Base-by-base conservation (phyloP, 495 filamentous ascomycete genomes). In the Friedmanniomyces simplex region DNA sequence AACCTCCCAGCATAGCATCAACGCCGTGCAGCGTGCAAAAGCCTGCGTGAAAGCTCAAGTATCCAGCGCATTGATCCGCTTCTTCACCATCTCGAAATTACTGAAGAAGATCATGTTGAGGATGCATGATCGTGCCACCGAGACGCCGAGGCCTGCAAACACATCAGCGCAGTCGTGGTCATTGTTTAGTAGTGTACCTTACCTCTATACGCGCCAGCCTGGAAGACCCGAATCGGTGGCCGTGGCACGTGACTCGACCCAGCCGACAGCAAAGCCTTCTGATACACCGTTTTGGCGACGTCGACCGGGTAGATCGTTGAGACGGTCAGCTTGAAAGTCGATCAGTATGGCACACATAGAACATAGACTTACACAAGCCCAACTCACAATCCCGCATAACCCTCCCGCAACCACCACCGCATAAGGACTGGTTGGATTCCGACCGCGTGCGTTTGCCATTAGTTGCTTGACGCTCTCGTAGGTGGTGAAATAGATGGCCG, bases 381-480 rank as follows among this genome's bases (percentile, higher is more conserved):
- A 91, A 55, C 85, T 88, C 39, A 87, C 83, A 45, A 91, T 77
- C 12, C 87, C 87, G 64, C 87, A 93, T 36, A 90, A 69, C 7
- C 84, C 87, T 57, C 87, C 87, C 22, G 87, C 86, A 43, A 80
- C 74, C 13, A 87, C 75, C 26, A 90, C 86, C 14, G 87, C 84
- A 47, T 86, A 66, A 7, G 87, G 85, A 51, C 86, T 82, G 22
- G 84, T 85, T 20, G 85, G 82, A 53, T 82, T 80, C 55, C 79
- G 80, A 48, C 84, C 85, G 34, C 82, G 78, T 52, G 84, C 79
- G 21, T 86, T 89, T 30, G 84, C 83, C 41, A 91, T 79, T 42
- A 93, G 66, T 69, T 95, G 87, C 71, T 96, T 96, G 55, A 82
- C 82, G 60, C 84, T 88, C 67, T 96, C 91, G 67, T 96, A 96